phyloP scores from a whole-genome alignment of 345 rosid genomes.

The Cardamine occulta region DNA sequence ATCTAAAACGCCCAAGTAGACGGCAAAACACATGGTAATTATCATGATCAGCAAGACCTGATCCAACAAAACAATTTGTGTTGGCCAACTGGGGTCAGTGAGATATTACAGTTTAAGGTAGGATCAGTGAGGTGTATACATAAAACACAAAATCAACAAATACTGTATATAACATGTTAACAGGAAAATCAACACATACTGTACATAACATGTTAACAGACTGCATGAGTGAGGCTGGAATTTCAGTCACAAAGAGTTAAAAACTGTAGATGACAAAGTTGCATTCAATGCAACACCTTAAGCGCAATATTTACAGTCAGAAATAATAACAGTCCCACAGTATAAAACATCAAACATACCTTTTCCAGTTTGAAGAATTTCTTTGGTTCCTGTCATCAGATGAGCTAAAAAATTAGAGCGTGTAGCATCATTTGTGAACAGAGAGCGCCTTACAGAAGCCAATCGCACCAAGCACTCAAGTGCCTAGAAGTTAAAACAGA shows the following conservation, averaged over 20 bases:
- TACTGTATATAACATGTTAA: neutral
- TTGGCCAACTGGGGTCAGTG: slow-evolving; percentile 23
- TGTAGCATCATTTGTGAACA: slow-evolving; percentile 83
- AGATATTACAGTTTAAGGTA: slow-evolving; percentile 14
- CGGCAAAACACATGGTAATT: slow-evolving; percentile 99
- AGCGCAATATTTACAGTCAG: slow-evolving; percentile 5
- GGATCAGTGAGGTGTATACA: neutral
- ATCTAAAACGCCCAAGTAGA: slow-evolving; percentile 95
- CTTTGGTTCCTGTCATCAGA: slow-evolving; percentile 94
- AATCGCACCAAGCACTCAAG: slow-evolving; percentile 98
- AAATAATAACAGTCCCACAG: neutral
- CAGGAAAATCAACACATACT: slow-evolving; percentile 17
- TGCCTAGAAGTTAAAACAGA: slow-evolving; percentile 59
- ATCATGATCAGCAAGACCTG: slow-evolving; percentile 99
- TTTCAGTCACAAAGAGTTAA: slow-evolving; percentile 7
- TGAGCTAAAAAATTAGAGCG: slow-evolving; percentile 93
- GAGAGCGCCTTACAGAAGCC: slow-evolving; percentile 92
- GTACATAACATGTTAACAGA: slow-evolving; percentile 12
- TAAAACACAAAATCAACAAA: slow-evolving; percentile 7
- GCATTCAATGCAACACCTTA: slow-evolving; percentile 23
- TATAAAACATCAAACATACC: slow-evolving; percentile 48
- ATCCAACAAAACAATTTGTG: slow-evolving; percentile 30
- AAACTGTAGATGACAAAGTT: slow-evolving; percentile 25
- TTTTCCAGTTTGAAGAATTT: slow-evolving; percentile 90
- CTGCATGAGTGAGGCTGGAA: slow-evolving; percentile 18